Conservation (phyloP, 108 stramenopile genomes). For the Fistulifera solaris region DNA sequence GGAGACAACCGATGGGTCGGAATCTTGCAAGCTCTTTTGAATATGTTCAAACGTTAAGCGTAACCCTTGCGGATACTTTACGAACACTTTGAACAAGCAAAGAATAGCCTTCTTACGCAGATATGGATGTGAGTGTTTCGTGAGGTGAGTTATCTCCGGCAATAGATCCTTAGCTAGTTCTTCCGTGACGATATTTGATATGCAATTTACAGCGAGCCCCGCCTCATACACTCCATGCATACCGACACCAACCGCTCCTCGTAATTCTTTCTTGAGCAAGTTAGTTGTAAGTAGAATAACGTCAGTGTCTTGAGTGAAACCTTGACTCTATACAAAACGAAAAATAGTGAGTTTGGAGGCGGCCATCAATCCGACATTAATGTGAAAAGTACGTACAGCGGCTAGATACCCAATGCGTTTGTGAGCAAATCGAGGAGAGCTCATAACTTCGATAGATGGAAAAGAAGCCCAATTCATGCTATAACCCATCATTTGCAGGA, state of each 20-base stretch:
- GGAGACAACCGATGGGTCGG: conserved; percentile 84
- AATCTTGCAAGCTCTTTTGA: conserved; percentile 84
- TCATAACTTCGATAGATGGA: conserved; percentile 92
- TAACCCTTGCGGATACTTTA: conserved; percentile 98
- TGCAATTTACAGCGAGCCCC: conserved; percentile 93
- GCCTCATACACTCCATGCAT: conserved; percentile 85
- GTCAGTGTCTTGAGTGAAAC: conserved; percentile 91
- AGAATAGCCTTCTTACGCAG: conserved; percentile 95
- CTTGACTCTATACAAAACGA: conserved; percentile 37
- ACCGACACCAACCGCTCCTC: conserved; percentile 39
- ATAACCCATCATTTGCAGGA: conserved; percentile 98
- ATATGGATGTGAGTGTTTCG: conserved; percentile 85
- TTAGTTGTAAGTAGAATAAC: conserved; percentile 96
- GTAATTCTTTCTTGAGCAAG: conserved; percentile 92
- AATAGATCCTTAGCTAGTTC: conserved; percentile 90
- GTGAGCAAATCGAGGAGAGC: conserved; percentile 87
- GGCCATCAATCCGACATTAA: too few species aligned
- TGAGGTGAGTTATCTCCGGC: conserved; percentile 78
- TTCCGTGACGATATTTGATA: conserved; percentile 94
- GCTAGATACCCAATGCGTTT: conserved; percentile 95
- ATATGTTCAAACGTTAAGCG: conserved; percentile 91
- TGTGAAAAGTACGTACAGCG: conserved; percentile 48
- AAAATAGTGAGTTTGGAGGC: too few species aligned
- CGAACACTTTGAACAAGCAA: conserved; percentile 93
- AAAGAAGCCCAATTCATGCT: conserved; percentile 96